These are phyloP conservation scores for Antrodiella citrinella DNA, from an alignment of 768 basidiomycete genomes.

Conservation along the genomic window DNA sequence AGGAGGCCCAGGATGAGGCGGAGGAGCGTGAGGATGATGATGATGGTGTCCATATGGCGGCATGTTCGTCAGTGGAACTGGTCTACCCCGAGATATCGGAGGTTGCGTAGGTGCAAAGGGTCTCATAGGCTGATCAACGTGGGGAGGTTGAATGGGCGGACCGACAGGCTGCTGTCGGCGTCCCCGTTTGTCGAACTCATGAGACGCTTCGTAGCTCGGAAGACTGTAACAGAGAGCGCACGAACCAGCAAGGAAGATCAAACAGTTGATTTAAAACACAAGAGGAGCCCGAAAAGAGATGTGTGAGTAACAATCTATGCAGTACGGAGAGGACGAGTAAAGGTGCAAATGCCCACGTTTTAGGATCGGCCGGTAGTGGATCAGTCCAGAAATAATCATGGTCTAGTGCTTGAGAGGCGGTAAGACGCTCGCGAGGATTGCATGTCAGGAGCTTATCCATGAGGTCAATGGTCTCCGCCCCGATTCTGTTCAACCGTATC, in stretches of 20 bases:
- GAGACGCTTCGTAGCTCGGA: slow-evolving; percentile 73
- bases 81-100: slow-evolving; percentile 20
- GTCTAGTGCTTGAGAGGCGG: slow-evolving; percentile 79
- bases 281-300: background rate
- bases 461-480: slow-evolving; percentile 68
- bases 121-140: slow-evolving; percentile 11
- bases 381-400: slow-evolving; percentile 95
- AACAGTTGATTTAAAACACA: background rate
- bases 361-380: slow-evolving; percentile 80
- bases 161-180: slow-evolving; percentile 33
- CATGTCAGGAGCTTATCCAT: slow-evolving; percentile 75
- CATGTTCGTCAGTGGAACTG: slow-evolving; percentile 24
- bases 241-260: background rate
- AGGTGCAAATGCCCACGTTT: slow-evolving; percentile 41
- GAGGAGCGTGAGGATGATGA: slow-evolving; percentile 22
- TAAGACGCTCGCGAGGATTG: slow-evolving; percentile 77
- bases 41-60: too few relatives aligned
- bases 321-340: background rate
- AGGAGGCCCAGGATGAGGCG: slow-evolving; percentile 9
- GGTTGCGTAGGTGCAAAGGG: slow-evolving; percentile 17
- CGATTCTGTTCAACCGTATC: slow-evolving; percentile 39
- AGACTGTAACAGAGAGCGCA: slow-evolving; percentile 33
- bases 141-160: slow-evolving; percentile 14
- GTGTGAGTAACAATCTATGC: background rate
- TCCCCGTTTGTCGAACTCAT: slow-evolving; percentile 73